Evolutionary conservation across 306 rosid genomes (phyloP).

Genomic region (Citrullus mucosospermus): DNA sequence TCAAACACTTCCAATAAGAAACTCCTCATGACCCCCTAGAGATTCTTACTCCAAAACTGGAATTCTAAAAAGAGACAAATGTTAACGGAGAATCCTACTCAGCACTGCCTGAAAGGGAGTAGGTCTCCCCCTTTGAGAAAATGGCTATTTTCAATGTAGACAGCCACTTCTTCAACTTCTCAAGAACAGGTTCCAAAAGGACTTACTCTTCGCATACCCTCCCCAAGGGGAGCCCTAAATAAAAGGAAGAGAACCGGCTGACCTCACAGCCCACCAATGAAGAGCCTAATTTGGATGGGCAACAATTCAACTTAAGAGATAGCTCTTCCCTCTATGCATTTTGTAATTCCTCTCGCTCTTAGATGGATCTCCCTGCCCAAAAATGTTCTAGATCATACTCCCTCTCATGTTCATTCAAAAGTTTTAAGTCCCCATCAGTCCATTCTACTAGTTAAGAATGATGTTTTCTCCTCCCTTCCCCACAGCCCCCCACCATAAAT

Average conservation of each 20-base stretch:
- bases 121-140: not conserved
- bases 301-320: not conserved
- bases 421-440: not conserved
- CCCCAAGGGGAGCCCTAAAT: not conserved
- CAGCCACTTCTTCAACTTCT: not conserved
- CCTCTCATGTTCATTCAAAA: not conserved
- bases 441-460: not conserved
- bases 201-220: not conserved
- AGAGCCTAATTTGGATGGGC: not conserved
- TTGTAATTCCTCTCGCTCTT: not conserved
- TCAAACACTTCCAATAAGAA: not conserved
- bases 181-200: not conserved
- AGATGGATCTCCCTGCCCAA: not conserved
- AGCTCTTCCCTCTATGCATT: not conserved
- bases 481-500: no score
- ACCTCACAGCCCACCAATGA: not conserved
- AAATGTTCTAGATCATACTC: not conserved
- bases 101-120: not conserved
- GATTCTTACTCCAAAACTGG: not conserved
- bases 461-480: not conserved
- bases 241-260: not conserved
- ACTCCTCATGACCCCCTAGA: not conserved
- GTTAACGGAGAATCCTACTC: not conserved
- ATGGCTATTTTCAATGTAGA: not conserved
- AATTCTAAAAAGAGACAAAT: not conserved